phyloP scores from a whole-genome alignment of 176 grass and related monocot genomes.

The Echinochloa phyllopogon region DNA sequence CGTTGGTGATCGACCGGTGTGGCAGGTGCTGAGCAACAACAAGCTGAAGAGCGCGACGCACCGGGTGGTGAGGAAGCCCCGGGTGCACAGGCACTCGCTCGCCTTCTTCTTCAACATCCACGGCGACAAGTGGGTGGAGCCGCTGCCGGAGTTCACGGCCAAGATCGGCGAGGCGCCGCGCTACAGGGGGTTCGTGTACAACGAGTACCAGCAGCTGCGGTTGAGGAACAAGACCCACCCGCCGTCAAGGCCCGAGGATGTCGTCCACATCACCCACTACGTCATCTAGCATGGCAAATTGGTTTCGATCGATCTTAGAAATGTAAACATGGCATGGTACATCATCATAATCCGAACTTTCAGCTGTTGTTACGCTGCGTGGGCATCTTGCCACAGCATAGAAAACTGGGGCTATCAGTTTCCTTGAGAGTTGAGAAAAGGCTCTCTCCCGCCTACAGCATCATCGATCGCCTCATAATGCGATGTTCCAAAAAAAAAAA shows the following conservation, averaged over 20 bases:
- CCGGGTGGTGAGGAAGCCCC: slow-evolving; percentile 46
- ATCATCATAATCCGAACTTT: no score
- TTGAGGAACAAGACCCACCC: slow-evolving; percentile 49
- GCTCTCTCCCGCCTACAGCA: no score
- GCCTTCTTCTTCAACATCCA: slow-evolving; percentile 40
- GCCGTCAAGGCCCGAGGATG: slow-evolving; percentile 32
- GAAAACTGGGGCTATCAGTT: not conserved
- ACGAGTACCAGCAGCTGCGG: slow-evolving; percentile 35
- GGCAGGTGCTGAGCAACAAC: slow-evolving; percentile 44
- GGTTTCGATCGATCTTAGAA: not conserved
- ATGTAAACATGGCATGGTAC: not conserved
- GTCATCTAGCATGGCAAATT: not conserved
- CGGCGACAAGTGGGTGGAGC: slow-evolving; percentile 52
- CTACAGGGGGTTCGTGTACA: slow-evolving; percentile 37
- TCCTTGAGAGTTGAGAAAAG: no score
- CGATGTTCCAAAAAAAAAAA: no score
- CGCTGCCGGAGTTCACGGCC: slow-evolving; percentile 43
- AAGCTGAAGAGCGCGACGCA: slow-evolving; percentile 44
- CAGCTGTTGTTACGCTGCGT: not conserved
- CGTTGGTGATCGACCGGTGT: not conserved
- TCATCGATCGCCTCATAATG: no score
- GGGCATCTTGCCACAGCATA: not conserved
- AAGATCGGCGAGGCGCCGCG: slow-evolving; percentile 38
- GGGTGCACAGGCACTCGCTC: slow-evolving; percentile 44
- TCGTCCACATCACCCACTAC: slow-evolving; percentile 32